Evolutionary conservation across 1,284 basidiomycete species (phyloP).

Genomic region (Neonothopanus nambi): DNA sequence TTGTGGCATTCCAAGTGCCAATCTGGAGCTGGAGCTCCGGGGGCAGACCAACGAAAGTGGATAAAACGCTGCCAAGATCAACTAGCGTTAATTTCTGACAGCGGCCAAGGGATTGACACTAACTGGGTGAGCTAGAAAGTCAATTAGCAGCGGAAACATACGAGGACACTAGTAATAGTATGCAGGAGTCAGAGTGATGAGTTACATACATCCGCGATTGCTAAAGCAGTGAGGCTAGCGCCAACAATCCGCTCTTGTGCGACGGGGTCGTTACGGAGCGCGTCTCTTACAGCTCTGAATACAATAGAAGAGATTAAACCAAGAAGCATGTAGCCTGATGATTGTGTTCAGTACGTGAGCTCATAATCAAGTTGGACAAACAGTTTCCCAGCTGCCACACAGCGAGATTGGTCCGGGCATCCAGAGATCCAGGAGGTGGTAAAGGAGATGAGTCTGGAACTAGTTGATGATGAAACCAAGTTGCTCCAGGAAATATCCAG

Average conservation of each 20-base stretch:
- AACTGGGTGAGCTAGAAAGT: slow-evolving; percentile 48
- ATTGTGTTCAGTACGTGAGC: slow-evolving; percentile 1
- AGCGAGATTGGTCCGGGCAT: slow-evolving; percentile 61
- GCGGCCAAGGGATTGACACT: slow-evolving; percentile 27
- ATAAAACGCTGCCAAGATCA: slow-evolving; percentile 48
- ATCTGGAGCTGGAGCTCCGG: slow-evolving; percentile 50
- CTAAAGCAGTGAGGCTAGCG: slow-evolving; percentile 62
- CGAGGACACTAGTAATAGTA: neutral
- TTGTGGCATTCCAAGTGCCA: slow-evolving; percentile 65
- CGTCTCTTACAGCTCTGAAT: slow-evolving; percentile 68
- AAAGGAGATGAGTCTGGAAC: slow-evolving; percentile 48
- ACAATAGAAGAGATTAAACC: slow-evolving; percentile 68
- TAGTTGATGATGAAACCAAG: slow-evolving; percentile 73
- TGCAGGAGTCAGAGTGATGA: slow-evolving; percentile 12
- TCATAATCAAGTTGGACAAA: slow-evolving; percentile 29
- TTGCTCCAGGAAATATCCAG: slow-evolving; percentile 62
- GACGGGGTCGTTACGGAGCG: slow-evolving; percentile 55
- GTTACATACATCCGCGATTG: slow-evolving; percentile 66
- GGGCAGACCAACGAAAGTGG: slow-evolving; percentile 60
- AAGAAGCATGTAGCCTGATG: slow-evolving; percentile 66
- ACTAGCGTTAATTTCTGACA: slow-evolving; percentile 3
- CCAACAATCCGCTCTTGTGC: slow-evolving; percentile 74
- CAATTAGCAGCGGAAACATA: neutral
- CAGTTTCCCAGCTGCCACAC: slow-evolving; percentile 76
- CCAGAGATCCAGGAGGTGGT: slow-evolving; percentile 33